Evolutionary conservation across 306 rosid species (phyloP), one percentile per base, ranked within the genome.

Genomic region (Pyrus betulifolia): DNA sequence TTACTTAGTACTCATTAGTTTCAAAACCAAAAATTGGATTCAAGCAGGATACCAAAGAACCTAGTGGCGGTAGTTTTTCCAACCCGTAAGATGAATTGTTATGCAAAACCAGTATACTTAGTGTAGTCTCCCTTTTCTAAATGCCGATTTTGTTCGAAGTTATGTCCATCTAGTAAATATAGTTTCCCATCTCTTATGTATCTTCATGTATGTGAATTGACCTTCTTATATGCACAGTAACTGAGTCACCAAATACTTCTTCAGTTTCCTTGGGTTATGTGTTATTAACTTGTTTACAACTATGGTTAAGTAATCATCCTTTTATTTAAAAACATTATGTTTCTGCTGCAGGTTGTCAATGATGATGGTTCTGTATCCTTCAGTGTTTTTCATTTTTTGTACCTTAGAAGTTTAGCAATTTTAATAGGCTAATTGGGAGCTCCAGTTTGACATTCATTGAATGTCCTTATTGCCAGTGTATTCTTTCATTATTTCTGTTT

Each of bases 351-450:
- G 98, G 98, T 94, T 84, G 87, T 92, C 76, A 82, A 92, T 8
- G 96, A 94, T 70, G 98, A 92, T 78, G 98, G 98, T 61, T 93
- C 95, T 78, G 98, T 94, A 94, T 94, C 98, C 97, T 85, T 74
- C 44, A 60, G 66, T 40, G 67, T 58, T 70, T 17, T 80, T 67
- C 38, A 14, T 35, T 86, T 86, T 55, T 65, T 17, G 51, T 17
- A 18, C 12, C 7, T 74, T 71, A 6, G 4, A 54, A 63, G 44
- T 55, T 25, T 31, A 30, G 73, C 72, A 60, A 27, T 49, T 60
- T 55, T 33, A 11, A 60, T 15, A 10, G 19, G 59, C 21, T 12
- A 25, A 57, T 33, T 19, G 22, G 19, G 38, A 77, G 21, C 62
- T 69, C 28, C 8, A 5, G n/a, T 23, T 71, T 35, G 33, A 33